Evolutionary conservation across 352 stramenopile species (phyloP), one percentile per base, ranked within the genome.

Genomic region (Globisporangium carolinianum): DNA sequence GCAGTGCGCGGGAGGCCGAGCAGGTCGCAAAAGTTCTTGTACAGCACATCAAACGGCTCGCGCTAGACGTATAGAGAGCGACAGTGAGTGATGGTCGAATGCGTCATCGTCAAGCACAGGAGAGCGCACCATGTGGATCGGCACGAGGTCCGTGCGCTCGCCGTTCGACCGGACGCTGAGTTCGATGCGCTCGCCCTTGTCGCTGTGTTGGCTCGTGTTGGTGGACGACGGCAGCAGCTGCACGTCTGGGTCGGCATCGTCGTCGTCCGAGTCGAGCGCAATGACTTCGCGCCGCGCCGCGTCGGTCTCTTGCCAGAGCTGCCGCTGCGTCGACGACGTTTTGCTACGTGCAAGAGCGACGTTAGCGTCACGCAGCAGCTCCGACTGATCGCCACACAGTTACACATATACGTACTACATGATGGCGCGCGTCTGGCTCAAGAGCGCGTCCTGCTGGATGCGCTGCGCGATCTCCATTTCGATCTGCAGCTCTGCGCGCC

Each of bases 81-180:
- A n/a, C n/a, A n/a, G n/a, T 18, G 15, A 14, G 48, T 53, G 6
- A 36, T 10, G 10, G 6, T 36, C 14, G 12, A 15, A 12, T 17
- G 14, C 4, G 7, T 35, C 3, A 10, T 5, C 9, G 12, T 17
- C 49, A 4, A 41, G 17, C 37, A 11, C 9, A 41, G 48, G 15
- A 9, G 1, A 36, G 56, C 53, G 15, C 64, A 88, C 80, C 71
- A 68, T 78, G 63, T 82, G 65, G 41, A 86, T 86, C 47, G 55
- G 35, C 39, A 90, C 68, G 24, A 88, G 76, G 47, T 88, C 78
- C 2, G 73, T 71, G 51, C 56, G 61, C 6, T 58, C 62, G 36
- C 80, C 80, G 53, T 90, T 90, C 2, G 77, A 86, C 10, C 77
- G 80, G 51, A 90, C 62, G 37, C 75, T 69, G 5, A 90, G 60